Evolutionary conservation across 2,329 filamentous ascomycete genomes (phyloP).

Genomic region (Sporothrix curviconia): DNA sequence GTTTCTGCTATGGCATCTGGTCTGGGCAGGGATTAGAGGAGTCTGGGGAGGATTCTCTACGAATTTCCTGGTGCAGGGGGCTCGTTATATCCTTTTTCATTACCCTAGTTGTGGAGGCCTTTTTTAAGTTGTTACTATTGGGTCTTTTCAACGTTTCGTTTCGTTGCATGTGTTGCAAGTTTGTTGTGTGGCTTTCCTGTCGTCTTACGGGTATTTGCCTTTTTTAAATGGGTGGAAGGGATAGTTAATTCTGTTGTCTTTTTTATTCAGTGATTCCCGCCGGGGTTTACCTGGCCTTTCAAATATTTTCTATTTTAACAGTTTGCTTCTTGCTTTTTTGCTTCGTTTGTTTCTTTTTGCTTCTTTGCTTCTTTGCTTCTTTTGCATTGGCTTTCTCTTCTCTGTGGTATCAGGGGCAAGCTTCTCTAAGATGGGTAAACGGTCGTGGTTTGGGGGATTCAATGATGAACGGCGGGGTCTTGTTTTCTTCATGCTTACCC

Average conservation of each 20-base stretch:
- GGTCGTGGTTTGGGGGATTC: no score
- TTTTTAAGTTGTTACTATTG: no score
- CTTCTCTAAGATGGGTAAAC: no score
- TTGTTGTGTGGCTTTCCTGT: no score
- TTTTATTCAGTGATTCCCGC: not conserved
- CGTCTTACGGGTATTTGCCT: not conserved
- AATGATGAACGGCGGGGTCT: no score
- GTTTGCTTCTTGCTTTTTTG: no score
- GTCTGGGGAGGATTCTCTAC: slow-evolving; percentile 16
- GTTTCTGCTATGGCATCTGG: slow-evolving; percentile 12
- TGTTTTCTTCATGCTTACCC: no score
- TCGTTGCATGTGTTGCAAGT: no score
- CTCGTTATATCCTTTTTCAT: slow-evolving; percentile 6
- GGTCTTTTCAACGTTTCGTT: no score
- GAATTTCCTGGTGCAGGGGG: not conserved
- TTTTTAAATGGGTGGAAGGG: not conserved
- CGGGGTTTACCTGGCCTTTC: no score
- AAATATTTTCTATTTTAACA: not conserved
- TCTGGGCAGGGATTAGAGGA: slow-evolving; percentile 15
- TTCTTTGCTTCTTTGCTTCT: not conserved
- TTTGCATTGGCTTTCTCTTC: not conserved
- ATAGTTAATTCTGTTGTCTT: no score
- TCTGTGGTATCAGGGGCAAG: no score
- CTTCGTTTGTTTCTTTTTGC: slow-evolving; percentile 1
- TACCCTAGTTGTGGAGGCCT: not conserved